Base-by-base conservation (phyloP, 371 early-diverging fungal genomes). In the Rhizopus microsporus region DNA sequence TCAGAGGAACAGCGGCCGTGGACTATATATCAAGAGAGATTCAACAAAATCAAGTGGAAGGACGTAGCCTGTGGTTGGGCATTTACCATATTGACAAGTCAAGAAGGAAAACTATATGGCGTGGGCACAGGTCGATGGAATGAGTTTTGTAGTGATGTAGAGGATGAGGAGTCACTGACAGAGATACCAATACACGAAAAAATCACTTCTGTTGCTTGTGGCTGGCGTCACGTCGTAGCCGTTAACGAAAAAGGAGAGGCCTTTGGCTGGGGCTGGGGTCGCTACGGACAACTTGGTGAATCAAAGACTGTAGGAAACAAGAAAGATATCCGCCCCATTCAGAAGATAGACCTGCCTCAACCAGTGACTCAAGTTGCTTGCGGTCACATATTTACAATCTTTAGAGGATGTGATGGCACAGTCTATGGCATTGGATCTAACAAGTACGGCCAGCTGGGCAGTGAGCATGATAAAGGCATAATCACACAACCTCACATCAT, bases 51-150 rank as follows among this genome's bases (percentile, higher is more conserved):
- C 3, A 32, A 34, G 10, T 83, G 81, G 80, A 59, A 62, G 10
- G 77, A 78, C 33, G 76, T 85, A 2, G 79, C 81, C 0, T 84
- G 85, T 58, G 87, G 87, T 0, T 87, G 87, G 87, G 73, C 80
- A 0, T 80, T 74, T 38, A 84, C 82, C 0, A 44, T 87, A 23
- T 64, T 78, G 4, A 47, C 80, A 1, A 61, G 68, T 42, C 63
- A 70, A 0, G 7, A 45, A 1, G 73, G 75, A 0, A 60, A 50
- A 31, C 65, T 79, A n/a, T 87, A 65, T 54, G 77, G 75, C 0
- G 61, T 78, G 43, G 85, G 85, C 7, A 74, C 74, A 3, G 80
- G 81, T 12, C 59, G 62, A 8, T 79, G 73, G 67, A 82, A 83
- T 12, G 86, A 83, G 44, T 66, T 86, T 0, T 76, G 10, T 60